Evolutionary conservation across 768 basidiomycete genomes (phyloP).

Genomic region (Sporobolomyces roseus): DNA sequence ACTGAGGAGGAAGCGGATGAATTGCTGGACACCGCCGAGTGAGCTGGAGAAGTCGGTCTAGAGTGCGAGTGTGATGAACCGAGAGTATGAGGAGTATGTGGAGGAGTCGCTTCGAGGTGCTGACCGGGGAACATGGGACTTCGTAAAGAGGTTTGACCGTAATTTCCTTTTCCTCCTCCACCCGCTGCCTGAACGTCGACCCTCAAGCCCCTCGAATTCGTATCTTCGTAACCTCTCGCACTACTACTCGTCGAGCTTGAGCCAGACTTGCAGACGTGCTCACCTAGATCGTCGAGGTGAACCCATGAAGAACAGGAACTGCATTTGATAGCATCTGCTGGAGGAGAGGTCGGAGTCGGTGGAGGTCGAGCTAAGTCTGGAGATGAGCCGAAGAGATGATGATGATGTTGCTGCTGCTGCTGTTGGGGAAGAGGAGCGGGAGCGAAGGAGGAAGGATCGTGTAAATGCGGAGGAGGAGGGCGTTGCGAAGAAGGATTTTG

Average conservation of each 20-base stretch:
- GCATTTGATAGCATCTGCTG: conserved; percentile 30
- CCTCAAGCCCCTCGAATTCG: background rate
- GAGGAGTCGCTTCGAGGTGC: conserved; percentile 26
- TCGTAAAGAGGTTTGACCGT: background rate
- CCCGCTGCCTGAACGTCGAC: conserved; percentile 14
- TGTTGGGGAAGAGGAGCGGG: too few relatives aligned
- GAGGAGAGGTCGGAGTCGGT: background rate
- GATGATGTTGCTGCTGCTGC: too few relatives aligned
- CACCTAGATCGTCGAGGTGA: conserved; percentile 17
- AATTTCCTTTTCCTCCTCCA: background rate
- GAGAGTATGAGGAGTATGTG: conserved; percentile 23
- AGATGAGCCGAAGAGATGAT: conserved; percentile 1
- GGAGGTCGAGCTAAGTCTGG: background rate
- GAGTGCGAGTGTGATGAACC: conserved; percentile 8
- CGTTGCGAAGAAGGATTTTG: too few relatives aligned
- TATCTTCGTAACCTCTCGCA: background rate
- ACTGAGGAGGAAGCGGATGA: conserved; percentile 5
- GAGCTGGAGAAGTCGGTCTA: conserved; percentile 7
- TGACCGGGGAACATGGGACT: conserved; percentile 16
- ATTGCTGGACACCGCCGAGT: background rate
- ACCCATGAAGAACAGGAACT: conserved; percentile 27
- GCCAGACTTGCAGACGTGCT: conserved; percentile 17
- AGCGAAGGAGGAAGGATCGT: too few relatives aligned
- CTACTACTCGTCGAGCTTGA: background rate
- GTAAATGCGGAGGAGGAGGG: background rate